Evolutionary conservation across 2,329 filamentous ascomycete species (phyloP).

Genomic region (Fusarium sp.): DNA sequence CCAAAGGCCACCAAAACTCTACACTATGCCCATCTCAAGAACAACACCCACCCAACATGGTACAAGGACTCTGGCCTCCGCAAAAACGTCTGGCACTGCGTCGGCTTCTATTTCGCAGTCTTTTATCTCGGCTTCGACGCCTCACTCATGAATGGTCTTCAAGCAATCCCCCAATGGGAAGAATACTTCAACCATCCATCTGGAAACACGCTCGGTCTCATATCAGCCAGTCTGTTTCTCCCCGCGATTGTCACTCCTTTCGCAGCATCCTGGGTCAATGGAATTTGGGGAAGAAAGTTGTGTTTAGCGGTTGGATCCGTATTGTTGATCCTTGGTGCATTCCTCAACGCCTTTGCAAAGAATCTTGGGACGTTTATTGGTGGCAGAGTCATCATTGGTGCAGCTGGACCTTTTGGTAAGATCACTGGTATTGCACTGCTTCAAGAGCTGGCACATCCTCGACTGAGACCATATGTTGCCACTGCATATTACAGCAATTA

Average conservation of each 20-base stretch:
- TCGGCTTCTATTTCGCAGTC: slow-evolving; percentile 34
- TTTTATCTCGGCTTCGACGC: slow-evolving; percentile 30
- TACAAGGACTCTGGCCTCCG: slow-evolving; percentile 26
- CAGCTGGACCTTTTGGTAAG: slow-evolving; percentile 23
- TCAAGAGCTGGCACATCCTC: slow-evolving; percentile 33
- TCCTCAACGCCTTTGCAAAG: slow-evolving; percentile 30
- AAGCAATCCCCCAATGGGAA: slow-evolving; percentile 32
- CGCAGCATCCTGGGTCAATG: slow-evolving; percentile 26
- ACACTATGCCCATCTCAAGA: slow-evolving; percentile 29
- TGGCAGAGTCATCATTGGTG: slow-evolving; percentile 29
- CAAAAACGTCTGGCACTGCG: slow-evolving; percentile 32
- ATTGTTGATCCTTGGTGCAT: slow-evolving; percentile 19
- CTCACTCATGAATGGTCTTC: slow-evolving; percentile 22
- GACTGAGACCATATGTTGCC: slow-evolving; percentile 26
- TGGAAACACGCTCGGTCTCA: slow-evolving; percentile 21
- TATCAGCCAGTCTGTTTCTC: slow-evolving; percentile 31
- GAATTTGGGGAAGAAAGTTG: slow-evolving; percentile 31
- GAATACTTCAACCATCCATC: slow-evolving; percentile 34
- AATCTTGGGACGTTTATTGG: slow-evolving; percentile 19
- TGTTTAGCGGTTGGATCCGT: slow-evolving; percentile 21
- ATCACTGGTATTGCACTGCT: slow-evolving; percentile 28
- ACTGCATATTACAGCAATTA: slow-evolving; percentile 34
- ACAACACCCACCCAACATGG: slow-evolving; percentile 32
- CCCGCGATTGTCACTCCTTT: slow-evolving; percentile 33
- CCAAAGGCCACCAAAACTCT: slow-evolving; percentile 26